Conservation (phyloP, 108 stramenopile species). For the Chaetoceros muelleri region DNA sequence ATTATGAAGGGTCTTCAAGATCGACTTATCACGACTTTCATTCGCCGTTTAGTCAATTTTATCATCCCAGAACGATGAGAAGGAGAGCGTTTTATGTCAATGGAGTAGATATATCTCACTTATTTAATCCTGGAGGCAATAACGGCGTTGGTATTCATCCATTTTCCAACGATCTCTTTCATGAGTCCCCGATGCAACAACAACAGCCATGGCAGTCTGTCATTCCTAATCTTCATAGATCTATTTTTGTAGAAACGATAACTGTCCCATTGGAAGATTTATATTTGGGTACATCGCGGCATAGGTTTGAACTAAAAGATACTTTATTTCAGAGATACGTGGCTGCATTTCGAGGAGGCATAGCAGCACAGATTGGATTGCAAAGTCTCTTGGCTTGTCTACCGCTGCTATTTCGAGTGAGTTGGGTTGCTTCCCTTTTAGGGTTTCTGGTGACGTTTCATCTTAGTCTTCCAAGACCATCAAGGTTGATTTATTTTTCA, state of each 20-base stretch:
- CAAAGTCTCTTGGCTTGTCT: conserved; percentile 26
- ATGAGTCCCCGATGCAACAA: not conserved
- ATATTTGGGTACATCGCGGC: conserved; percentile 25
- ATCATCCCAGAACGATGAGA: not conserved
- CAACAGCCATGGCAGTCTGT: not conserved
- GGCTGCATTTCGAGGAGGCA: conserved; percentile 47
- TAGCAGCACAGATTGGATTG: conserved; percentile 18
- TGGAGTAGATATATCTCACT: conserved; percentile 10
- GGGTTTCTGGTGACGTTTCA: conserved; percentile 29
- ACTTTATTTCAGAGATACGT: conserved; percentile 31
- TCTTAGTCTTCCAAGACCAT: conserved; percentile 32
- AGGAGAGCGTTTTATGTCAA: conserved; percentile 8
- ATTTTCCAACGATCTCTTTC: not conserved
- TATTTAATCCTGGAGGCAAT: conserved; percentile 3
- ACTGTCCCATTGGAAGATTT: conserved; percentile 42
- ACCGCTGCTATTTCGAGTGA: conserved; percentile 31
- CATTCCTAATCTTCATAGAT: conserved; percentile 13
- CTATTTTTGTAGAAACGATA: conserved; percentile 53
- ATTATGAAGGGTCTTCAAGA: no score
- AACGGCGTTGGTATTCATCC: not conserved
- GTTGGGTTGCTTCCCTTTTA: conserved; percentile 21
- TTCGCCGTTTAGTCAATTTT: no score
- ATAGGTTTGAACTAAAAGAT: conserved; percentile 27
- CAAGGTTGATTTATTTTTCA: conserved; percentile 17
- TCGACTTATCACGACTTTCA: no score